Evolutionary conservation across 2,329 filamentous ascomycete species (phyloP).

Genomic region (Aspergillus ochraceus): DNA sequence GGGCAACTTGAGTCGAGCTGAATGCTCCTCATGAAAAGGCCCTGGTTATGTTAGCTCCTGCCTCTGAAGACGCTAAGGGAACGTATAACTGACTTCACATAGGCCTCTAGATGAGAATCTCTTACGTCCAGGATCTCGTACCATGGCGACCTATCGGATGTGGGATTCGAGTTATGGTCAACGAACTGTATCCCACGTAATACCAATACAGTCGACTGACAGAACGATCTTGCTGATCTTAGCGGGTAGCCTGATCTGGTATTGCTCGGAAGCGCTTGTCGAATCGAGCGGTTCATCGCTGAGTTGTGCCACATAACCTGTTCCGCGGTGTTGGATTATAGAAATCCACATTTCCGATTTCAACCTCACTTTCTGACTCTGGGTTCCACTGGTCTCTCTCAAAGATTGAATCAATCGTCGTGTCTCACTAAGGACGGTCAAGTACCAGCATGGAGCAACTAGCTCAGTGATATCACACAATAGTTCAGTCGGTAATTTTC

Average conservation of each 20-base stretch:
- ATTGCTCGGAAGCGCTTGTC: neutral
- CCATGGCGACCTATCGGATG: conserved; percentile 15
- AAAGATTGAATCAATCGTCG: conserved; percentile 5
- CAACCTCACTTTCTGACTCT: neutral
- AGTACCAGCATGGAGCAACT: conserved; percentile 1
- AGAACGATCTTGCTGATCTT: conserved; percentile 6
- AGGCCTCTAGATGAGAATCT: neutral
- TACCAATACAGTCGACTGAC: conserved; percentile 8
- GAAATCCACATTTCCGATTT: conserved; percentile 2
- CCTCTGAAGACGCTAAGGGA: neutral
- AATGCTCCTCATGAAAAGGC: conserved; percentile 11
- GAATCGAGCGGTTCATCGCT: conserved; percentile 1
- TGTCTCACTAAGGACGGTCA: conserved; percentile 9
- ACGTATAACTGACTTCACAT: conserved; percentile 8
- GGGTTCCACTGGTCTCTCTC: neutral
- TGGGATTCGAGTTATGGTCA: conserved; percentile 1
- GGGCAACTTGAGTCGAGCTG: neutral
- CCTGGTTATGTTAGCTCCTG: conserved; percentile 7
- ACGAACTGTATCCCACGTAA: conserved; percentile 14
- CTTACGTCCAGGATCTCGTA: conserved; percentile 14
- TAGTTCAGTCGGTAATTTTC: conserved; percentile 3
- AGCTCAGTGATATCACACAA: neutral
- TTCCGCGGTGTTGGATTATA: neutral
- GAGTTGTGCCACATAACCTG: conserved; percentile 3
- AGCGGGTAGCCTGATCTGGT: neutral